Percentiles rank a stretch among this genome's conserved stretches.
These are phyloP conservation scores for Durio zibethinus DNA, from an alignment of 345 rosid genomes.

Conservation along the genomic window DNA sequence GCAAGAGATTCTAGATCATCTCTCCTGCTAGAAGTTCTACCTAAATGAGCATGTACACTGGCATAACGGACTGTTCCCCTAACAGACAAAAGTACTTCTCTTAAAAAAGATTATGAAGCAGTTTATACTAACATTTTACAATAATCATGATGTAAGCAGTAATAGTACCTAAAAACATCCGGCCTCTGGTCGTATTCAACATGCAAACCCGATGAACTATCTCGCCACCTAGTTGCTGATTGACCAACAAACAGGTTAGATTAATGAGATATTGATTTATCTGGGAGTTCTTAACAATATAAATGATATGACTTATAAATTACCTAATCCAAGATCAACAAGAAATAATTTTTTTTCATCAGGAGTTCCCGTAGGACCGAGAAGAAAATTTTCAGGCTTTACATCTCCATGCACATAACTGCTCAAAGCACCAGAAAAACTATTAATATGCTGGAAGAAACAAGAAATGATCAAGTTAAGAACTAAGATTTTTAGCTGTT, in stretches of 20 bases:
- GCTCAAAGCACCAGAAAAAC: constrained; percentile 4
- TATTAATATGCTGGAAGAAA: constrained; percentile 4
- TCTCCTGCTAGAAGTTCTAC: constrained; percentile 71
- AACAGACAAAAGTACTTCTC: constrained; percentile 12
- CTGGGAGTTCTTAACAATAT: background rate
- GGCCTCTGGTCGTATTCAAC: constrained; percentile 79
- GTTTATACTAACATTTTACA: background rate
- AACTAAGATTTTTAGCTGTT: background rate
- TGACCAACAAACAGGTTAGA: constrained; percentile 11
- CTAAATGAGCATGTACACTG: constrained; percentile 74
- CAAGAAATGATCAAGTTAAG: background rate
- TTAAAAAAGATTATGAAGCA: background rate
- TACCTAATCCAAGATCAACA: constrained; percentile 77
- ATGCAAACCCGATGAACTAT: constrained; percentile 50
- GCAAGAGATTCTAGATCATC: constrained; percentile 88
- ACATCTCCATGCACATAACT: constrained; percentile 81
- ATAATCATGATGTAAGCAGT: background rate
- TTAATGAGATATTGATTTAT: background rate
- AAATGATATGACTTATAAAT: background rate
- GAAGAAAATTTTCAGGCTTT: constrained; percentile 76
- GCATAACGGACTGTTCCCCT: constrained; percentile 88
- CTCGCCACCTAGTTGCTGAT: constrained; percentile 68
- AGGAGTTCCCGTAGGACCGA: constrained; percentile 59
- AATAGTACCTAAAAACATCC: constrained; percentile 62
- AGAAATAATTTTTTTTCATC: constrained; percentile 58